phyloP scores from a whole-genome alignment of 179 eudicot genomes.

The Gypsophila paniculata region DNA sequence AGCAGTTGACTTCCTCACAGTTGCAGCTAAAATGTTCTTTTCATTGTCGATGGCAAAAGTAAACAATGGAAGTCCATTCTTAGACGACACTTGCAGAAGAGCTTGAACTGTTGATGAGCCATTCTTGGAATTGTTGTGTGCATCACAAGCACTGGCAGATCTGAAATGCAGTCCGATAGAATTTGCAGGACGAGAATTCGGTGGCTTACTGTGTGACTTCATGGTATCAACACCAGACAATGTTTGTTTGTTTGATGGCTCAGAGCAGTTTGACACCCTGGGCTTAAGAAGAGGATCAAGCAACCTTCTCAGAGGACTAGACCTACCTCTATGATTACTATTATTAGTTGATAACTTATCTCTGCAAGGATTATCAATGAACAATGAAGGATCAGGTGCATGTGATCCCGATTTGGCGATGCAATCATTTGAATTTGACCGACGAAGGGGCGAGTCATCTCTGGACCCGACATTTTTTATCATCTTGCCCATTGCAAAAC shows the following conservation, averaged over 20 bases:
- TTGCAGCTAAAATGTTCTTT: slow-evolving; percentile 65
- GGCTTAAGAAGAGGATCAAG: slow-evolving; percentile 75
- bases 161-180: slow-evolving; percentile 35
- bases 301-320: slow-evolving; percentile 82
- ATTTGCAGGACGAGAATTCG: slow-evolving; percentile 28
- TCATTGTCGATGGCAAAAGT: slow-evolving; percentile 63
- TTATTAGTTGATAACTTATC: slow-evolving; percentile 30
- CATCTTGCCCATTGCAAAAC: slow-evolving; percentile 44
- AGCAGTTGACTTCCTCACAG: slow-evolving; percentile 44
- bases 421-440: slow-evolving; percentile 32
- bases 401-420: slow-evolving; percentile 29
- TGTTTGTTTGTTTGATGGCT: slow-evolving; percentile 32
- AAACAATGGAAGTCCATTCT: slow-evolving; percentile 76
- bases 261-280: slow-evolving; percentile 38
- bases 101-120: slow-evolving; percentile 51
- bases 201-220: slow-evolving; percentile 30
- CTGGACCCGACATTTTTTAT: slow-evolving; percentile 42
- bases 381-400: slow-evolving; percentile 25
- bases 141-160: slow-evolving; percentile 24
- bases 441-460: slow-evolving; percentile 42
- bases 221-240: slow-evolving; percentile 22
- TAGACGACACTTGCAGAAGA: slow-evolving; percentile 63
- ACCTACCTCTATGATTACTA: slow-evolving; percentile 41
- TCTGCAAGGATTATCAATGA: slow-evolving; percentile 26
- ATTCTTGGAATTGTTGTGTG: slow-evolving; percentile 25